phyloP scores from a whole-genome alignment of 2,329 filamentous ascomycete genomes.

The Basipetospora chlamydospora region DNA sequence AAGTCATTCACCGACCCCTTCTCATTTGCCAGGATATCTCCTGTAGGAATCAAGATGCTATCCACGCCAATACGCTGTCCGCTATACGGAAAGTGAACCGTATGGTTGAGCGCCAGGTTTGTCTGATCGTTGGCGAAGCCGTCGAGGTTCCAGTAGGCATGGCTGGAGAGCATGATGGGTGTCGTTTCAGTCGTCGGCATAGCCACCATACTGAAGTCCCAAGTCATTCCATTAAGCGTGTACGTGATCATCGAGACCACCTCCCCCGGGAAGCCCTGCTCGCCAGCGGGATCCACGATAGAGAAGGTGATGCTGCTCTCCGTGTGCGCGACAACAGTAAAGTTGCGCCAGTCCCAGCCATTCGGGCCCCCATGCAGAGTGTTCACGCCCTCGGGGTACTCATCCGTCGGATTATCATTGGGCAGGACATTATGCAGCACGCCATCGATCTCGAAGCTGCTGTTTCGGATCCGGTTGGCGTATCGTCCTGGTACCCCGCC shows the following conservation, averaged over 20 bases:
- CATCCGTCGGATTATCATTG: slow-evolving; percentile 46
- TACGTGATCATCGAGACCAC: slow-evolving; percentile 64
- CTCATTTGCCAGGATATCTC: slow-evolving; percentile 56
- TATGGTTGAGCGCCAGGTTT: slow-evolving; percentile 51
- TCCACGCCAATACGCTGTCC: slow-evolving; percentile 56
- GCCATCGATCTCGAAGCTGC: slow-evolving; percentile 54
- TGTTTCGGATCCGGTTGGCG: slow-evolving; percentile 70
- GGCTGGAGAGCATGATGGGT: slow-evolving; percentile 64
- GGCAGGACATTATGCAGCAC: slow-evolving; percentile 40
- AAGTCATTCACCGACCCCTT: slow-evolving; percentile 61
- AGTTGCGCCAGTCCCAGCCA: slow-evolving; percentile 68
- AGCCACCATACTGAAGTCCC: slow-evolving; percentile 61
- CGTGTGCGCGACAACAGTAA: slow-evolving; percentile 57
- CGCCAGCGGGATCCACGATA: slow-evolving; percentile 56
- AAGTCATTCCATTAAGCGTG: slow-evolving; percentile 48
- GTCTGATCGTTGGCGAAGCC: slow-evolving; percentile 63
- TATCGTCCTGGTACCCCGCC: slow-evolving; percentile 63
- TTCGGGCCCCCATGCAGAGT: slow-evolving; percentile 56
- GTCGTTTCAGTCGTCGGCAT: slow-evolving; percentile 59
- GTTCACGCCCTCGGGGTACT: slow-evolving; percentile 38
- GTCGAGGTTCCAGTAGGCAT: slow-evolving; percentile 75
- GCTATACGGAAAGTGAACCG: slow-evolving; percentile 57
- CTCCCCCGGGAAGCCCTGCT: slow-evolving; percentile 66
- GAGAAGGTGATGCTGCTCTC: slow-evolving; percentile 58
- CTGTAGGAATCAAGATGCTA: slow-evolving; percentile 59